Conservation (phyloP, 2,329 filamentous ascomycete species). For the Aspergillus sp. region DNA sequence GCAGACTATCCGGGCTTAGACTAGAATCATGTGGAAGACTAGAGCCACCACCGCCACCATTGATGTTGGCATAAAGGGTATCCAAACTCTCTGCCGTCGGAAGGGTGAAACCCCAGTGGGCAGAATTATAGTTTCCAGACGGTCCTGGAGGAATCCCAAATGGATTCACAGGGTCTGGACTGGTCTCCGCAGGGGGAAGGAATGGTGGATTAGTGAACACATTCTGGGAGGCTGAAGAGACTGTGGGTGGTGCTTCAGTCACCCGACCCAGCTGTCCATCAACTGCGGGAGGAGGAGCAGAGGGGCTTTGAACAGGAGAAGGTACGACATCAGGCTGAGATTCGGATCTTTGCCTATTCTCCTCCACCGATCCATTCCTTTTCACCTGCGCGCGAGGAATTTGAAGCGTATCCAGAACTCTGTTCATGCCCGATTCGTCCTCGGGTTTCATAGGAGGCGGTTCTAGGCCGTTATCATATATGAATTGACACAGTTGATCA, state of each 20-base stretch:
- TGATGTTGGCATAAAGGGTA: slow-evolving; percentile 29
- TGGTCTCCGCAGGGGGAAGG: slow-evolving; percentile 9
- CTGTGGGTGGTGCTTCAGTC: slow-evolving; percentile 1
- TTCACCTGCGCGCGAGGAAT: slow-evolving; percentile 22
- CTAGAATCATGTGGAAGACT: slow-evolving; percentile 15
- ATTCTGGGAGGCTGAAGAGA: slow-evolving; percentile 10
- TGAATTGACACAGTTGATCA: slow-evolving; percentile 37
- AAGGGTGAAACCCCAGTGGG: slow-evolving; percentile 30
- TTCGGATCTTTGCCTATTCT: not conserved
- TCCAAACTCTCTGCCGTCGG: slow-evolving; percentile 33
- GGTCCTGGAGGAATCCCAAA: slow-evolving; percentile 13
- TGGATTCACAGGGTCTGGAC: slow-evolving; percentile 13
- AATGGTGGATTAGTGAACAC: slow-evolving; percentile 7
- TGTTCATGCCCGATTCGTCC: slow-evolving; percentile 33
- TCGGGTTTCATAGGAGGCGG: slow-evolving; percentile 35
- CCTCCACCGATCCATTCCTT: not conserved
- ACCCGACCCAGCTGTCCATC: slow-evolving; percentile 6
- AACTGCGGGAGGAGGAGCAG: slow-evolving; percentile 3
- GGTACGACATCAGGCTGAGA: not conserved
- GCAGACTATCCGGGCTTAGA: slow-evolving; percentile 21
- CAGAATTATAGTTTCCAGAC: slow-evolving; percentile 17
- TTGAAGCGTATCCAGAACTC: slow-evolving; percentile 33
- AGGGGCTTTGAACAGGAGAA: slow-evolving; percentile 11
- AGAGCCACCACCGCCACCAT: slow-evolving; percentile 10
- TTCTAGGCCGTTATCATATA: slow-evolving; percentile 36